phyloP scores from a whole-genome alignment of 1,284 basidiomycete species.

The Naganishia sp. region DNA sequence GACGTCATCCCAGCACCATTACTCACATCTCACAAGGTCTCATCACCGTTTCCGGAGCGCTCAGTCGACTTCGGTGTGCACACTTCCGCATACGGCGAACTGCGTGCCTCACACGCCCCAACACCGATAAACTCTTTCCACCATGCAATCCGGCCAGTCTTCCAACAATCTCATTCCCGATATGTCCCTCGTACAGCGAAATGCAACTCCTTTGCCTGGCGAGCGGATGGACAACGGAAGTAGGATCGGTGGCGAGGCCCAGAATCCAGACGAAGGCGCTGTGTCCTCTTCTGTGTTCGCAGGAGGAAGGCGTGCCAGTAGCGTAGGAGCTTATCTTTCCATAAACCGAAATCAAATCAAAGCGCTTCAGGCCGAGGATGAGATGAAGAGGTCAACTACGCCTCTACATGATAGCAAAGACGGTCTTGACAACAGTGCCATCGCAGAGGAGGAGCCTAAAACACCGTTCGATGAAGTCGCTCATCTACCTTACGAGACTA shows the following conservation, averaged over 20 bases:
- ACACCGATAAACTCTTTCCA: background rate
- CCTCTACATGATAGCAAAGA: background rate
- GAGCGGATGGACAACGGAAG: background rate
- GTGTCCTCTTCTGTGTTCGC: constrained; percentile 14
- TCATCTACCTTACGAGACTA: constrained; percentile 12
- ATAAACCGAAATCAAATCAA: constrained; percentile 20
- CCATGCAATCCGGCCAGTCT: no score
- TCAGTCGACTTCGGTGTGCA: no score
- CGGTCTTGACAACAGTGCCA: constrained; percentile 4
- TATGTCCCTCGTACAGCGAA: constrained; percentile 6
- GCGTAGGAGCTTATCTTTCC: constrained; percentile 18
- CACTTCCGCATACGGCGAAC: no score
- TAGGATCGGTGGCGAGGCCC: background rate
- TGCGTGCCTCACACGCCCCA: no score
- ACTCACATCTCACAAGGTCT: no score
- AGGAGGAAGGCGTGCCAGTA: constrained; percentile 18
- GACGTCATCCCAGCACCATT: no score
- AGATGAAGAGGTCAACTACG: constrained; percentile 21
- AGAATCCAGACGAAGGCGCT: background rate
- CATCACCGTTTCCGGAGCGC: no score
- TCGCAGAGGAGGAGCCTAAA: constrained; percentile 7
- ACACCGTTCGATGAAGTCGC: constrained; percentile 8
- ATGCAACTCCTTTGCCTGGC: constrained; percentile 3
- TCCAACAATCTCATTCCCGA: constrained; percentile 6
- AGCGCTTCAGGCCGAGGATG: constrained; percentile 19